These are phyloP conservation scores for Globisporangium orthogonon DNA, from an alignment of 352 stramenopile genomes.

Conservation along the genomic window DNA sequence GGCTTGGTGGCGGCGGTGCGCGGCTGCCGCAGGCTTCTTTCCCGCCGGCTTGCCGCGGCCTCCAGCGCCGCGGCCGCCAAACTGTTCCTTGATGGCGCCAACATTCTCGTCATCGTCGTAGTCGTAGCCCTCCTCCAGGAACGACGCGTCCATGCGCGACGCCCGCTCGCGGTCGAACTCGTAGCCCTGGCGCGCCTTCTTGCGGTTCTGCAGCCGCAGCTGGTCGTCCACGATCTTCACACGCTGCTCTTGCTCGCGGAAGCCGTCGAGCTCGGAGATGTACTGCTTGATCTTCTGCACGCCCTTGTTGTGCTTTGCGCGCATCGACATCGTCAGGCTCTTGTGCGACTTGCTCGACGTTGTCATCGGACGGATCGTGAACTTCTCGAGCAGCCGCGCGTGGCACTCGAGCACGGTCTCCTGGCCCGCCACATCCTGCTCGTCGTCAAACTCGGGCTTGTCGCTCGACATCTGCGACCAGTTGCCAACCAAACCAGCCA, in stretches of 20 bases:
- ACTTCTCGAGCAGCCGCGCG: conserved; percentile 70
- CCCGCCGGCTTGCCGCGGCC: conserved; percentile 25
- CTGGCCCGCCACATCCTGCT: conserved; percentile 49
- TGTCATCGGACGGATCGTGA: conserved; percentile 85
- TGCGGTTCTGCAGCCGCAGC: conserved; percentile 78
- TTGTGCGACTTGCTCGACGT: conserved; percentile 82
- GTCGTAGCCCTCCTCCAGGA: conserved; percentile 78
- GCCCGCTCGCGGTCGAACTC: conserved; percentile 74
- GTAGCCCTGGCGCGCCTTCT: conserved; percentile 78
- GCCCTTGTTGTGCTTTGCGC: conserved; percentile 86
- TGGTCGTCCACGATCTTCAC: conserved; percentile 85
- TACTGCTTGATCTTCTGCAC: conserved; percentile 84
- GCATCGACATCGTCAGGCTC: conserved; percentile 87
- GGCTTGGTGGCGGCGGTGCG: conserved; percentile 23
- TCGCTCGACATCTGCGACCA: conserved; percentile 42
- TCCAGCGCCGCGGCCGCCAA: conserved; percentile 40
- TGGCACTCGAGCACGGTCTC: conserved; percentile 84
- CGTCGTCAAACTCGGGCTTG: conserved; percentile 54
- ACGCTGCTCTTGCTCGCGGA: conserved; percentile 74
- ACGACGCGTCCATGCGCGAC: conserved; percentile 74
- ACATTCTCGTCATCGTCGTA: conserved; percentile 85
- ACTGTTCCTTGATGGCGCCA: conserved; percentile 82
- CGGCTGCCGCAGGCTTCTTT: conserved; percentile 15
- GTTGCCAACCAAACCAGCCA: neutral
- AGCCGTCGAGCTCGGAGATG: conserved; percentile 81